Conservation (phyloP, 768 basidiomycete genomes). For the Rhizopogon salebrosus region DNA sequence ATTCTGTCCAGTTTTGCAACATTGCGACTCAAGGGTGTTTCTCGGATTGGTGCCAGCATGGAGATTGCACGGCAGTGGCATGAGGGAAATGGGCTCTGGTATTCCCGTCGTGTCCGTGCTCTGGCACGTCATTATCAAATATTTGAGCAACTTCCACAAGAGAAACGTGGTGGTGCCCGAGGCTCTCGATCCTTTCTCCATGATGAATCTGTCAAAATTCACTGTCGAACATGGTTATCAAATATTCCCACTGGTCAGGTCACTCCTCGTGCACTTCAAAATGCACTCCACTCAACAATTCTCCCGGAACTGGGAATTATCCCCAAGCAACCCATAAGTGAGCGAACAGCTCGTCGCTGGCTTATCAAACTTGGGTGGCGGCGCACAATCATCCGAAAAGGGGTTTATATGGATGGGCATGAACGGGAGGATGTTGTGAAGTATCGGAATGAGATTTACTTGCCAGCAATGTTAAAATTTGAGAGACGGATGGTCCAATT, state of each 20-base stretch:
- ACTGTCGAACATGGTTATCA: slow-evolving; percentile 15
- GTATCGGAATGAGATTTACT: slow-evolving; percentile 11
- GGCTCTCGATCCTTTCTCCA: slow-evolving; percentile 8
- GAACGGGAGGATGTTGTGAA: slow-evolving; percentile 7
- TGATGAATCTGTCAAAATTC: slow-evolving; percentile 1
- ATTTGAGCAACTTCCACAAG: slow-evolving; percentile 28
- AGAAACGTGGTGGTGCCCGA: slow-evolving; percentile 18
- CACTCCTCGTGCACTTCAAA: slow-evolving; percentile 20
- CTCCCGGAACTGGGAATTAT: slow-evolving; percentile 26
- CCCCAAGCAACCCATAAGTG: slow-evolving; percentile 18
- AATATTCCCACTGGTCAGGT: slow-evolving; percentile 22
- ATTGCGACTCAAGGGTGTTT: slow-evolving; percentile 25
- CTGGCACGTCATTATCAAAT: slow-evolving; percentile 33
- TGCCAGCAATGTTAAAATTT: slow-evolving; percentile 16
- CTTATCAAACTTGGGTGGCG: slow-evolving; percentile 11
- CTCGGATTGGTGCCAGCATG: slow-evolving; percentile 23
- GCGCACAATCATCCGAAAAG: slow-evolving; percentile 1
- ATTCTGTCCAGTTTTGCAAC: slow-evolving; percentile 1
- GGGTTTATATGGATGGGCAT: slow-evolving; percentile 15
- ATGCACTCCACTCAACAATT: slow-evolving; percentile 24
- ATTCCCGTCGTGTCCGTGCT: slow-evolving; percentile 23
- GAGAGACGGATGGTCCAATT: slow-evolving; percentile 14
- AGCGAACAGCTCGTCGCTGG: slow-evolving; percentile 6
- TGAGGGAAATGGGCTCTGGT: slow-evolving; percentile 22
- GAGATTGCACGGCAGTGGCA: slow-evolving; percentile 37